Base-by-base conservation (phyloP, 208 protist species). In the Strigomonas oncopelti region DNA sequence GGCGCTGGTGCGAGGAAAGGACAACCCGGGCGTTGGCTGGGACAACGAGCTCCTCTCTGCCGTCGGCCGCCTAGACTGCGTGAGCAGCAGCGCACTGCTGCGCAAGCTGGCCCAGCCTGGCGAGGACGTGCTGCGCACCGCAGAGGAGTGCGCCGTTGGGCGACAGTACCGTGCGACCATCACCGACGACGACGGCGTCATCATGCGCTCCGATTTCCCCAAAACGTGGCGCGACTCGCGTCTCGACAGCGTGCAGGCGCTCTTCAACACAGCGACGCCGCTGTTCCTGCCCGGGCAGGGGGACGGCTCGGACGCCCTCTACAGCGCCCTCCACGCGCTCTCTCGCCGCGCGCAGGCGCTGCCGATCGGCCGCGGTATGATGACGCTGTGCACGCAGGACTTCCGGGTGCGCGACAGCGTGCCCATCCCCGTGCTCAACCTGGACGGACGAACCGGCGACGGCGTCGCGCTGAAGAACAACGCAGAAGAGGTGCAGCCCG, bases 301-400 rank as follows among this genome's bases (percentile, higher is more conserved):
- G 24, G 82, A 88, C 34, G 81, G 77, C 4, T 69, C 78, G 5
- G 85, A 91, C 66, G 77, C 77, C 27, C 71, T 85, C 29, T 72
- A 85, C 24, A 64, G 59, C 20, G 68, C 84, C 22, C 76, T 95
- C 14, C 72, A 75, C 46, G 67, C 65, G 28, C 72, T 90, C 52
- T 75, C 84, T 0, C 65, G 68, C 25, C 69, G 83, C 13, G 83
- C 80, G 0, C 74, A 69, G 14, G 83, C 90, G 42, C 61, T 90
- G 52, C 81, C 90, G 9, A 70, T 88, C 3, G 90, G 85, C 20
- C 81, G 90, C 27, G 90, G 90, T 24, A 91, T 92, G 79, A 78
- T 95, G 25, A 95, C 90, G 14, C 78, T 95, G 72, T 83, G 80
- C 66, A 92, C 90, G 22, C 83, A 92, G 61, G 87, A 85, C 66